Percentiles rank a stretch among this genome's conserved stretches.
phyloP scores from a whole-genome alignment of 306 rosid species.

The Castanospermum australe region DNA sequence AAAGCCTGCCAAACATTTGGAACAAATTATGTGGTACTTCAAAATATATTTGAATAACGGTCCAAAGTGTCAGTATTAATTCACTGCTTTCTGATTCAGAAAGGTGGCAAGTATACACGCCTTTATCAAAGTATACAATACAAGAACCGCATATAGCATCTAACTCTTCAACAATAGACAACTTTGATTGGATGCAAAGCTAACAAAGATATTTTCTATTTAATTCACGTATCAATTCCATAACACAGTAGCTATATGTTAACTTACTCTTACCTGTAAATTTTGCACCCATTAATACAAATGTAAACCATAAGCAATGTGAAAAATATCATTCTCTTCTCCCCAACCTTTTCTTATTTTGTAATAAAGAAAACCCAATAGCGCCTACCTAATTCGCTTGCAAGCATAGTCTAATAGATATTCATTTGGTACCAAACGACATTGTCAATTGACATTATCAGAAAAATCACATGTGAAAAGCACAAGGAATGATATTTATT shows the following conservation, averaged over 20 bases:
- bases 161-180: not conserved
- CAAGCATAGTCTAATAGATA: not conserved
- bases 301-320: not conserved
- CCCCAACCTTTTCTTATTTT: not conserved
- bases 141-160: not conserved
- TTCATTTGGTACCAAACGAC: not conserved
- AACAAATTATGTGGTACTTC: not conserved
- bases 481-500: not conserved
- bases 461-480: not conserved
- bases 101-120: not conserved
- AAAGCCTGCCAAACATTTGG: not conserved
- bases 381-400: not conserved
- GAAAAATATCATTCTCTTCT: not conserved
- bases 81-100: slow-evolving; percentile 17
- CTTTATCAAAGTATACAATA: not conserved
- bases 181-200: not conserved
- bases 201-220: not conserved
- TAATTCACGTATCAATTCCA: not conserved
- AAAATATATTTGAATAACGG: not conserved
- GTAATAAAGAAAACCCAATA: not conserved
- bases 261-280: not conserved
- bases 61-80: not conserved
- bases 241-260: not conserved
- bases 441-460: not conserved
- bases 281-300: not conserved